These are phyloP conservation scores for Penicillium frequentans DNA, from an alignment of 2,329 filamentous ascomycete genomes.

Conservation along the genomic window DNA sequence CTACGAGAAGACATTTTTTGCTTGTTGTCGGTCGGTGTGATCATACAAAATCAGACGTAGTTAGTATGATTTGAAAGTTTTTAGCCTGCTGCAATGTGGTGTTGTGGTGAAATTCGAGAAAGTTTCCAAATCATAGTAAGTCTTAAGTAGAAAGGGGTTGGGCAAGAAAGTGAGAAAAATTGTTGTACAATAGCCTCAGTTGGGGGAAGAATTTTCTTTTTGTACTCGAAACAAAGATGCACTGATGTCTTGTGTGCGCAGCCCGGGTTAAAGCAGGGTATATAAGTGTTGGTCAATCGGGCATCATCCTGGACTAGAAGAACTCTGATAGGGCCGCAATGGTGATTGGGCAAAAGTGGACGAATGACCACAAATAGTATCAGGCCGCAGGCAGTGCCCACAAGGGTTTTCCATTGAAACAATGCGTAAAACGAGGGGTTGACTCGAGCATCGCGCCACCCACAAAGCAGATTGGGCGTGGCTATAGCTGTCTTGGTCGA, in stretches of 20 bases:
- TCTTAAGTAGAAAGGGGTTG: conserved; percentile 16
- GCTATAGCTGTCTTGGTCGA: background rate
- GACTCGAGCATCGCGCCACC: background rate
- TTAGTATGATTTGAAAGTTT: background rate
- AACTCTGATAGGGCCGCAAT: conserved; percentile 22
- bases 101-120: conserved; percentile 10
- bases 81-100: conserved; percentile 25
- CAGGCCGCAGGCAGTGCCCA: conserved; percentile 5
- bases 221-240: conserved; percentile 15
- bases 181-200: conserved; percentile 3
- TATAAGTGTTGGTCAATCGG: conserved; percentile 25
- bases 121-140: conserved; percentile 1
- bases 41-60: conserved; percentile 9
- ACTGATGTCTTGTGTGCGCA: conserved; percentile 10
- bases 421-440: background rate
- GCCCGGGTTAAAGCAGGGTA: conserved; percentile 12
- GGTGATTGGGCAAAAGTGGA: conserved; percentile 21
- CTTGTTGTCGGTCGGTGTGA: background rate
- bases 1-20: conserved; percentile 24
- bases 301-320: conserved; percentile 18
- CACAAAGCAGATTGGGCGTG: background rate
- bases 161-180: conserved; percentile 7
- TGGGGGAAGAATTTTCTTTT: conserved; percentile 8
- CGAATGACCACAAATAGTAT: conserved; percentile 21
- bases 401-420: background rate